Evolutionary conservation across 169 alveolate genomes (phyloP).

Genomic region (Plasmodium gonderi): DNA sequence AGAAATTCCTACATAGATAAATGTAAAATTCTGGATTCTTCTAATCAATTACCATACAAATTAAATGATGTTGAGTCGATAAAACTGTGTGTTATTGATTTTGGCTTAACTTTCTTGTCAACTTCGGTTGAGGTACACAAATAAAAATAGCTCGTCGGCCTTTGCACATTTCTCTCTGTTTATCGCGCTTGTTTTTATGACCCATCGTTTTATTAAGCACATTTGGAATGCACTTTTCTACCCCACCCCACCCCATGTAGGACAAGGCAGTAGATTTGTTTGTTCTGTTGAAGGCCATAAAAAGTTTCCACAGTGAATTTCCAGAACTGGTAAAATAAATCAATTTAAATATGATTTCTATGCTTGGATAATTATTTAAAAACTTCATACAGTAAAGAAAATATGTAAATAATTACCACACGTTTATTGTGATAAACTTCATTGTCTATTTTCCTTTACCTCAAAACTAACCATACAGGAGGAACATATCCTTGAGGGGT

Average conservation of each 20-base stretch:
- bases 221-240: not conserved
- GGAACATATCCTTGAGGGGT: slow-evolving; percentile 38
- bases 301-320: slow-evolving; percentile 67
- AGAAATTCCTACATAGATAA: slow-evolving; percentile 70
- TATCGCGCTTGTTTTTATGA: not conserved
- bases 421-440: too few relatives aligned
- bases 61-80: slow-evolving; percentile 1
- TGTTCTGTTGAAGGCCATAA: slow-evolving; percentile 80
- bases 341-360: not conserved
- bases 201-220: not conserved
- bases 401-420: too few relatives aligned
- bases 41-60: slow-evolving; percentile 3
- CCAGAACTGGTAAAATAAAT: slow-evolving; percentile 9
- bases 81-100: slow-evolving; percentile 78
- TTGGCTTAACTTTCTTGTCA: slow-evolving; percentile 82
- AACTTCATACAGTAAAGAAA: not conserved
- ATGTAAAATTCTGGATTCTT: slow-evolving; percentile 10
- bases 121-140: slow-evolving; percentile 80
- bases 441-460: not conserved
- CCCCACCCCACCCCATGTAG: slow-evolving; percentile 7
- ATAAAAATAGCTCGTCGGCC: too few relatives aligned
- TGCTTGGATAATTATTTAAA: not conserved
- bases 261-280: slow-evolving; percentile 86
- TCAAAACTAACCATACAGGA: slow-evolving; percentile 4
- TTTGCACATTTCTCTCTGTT: not conserved